Evolutionary conservation across 1,284 basidiomycete genomes (phyloP).

Genomic region (Papiliotrema laurentii): DNA sequence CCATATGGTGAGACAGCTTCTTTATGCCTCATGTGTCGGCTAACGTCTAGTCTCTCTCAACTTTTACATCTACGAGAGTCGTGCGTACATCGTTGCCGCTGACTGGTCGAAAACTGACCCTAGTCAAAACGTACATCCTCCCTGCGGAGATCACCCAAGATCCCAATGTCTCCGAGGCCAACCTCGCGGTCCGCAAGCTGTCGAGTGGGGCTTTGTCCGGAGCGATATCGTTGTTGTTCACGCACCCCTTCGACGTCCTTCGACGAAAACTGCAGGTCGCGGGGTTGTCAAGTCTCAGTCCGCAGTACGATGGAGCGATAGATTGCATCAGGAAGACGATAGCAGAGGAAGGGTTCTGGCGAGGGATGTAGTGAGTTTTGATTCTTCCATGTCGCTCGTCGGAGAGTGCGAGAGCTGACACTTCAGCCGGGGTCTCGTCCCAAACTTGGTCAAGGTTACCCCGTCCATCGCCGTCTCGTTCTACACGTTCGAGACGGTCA

Average conservation of each 20-base stretch:
- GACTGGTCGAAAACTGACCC: neutral
- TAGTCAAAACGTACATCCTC: conserved; percentile 24
- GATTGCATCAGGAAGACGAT: conserved; percentile 70
- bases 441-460: conserved; percentile 85
- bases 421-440: conserved; percentile 73
- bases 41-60: conserved; percentile 41
- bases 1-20: conserved; percentile 60
- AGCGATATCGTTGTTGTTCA: conserved; percentile 82
- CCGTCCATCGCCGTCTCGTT: conserved; percentile 82
- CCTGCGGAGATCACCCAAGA: conserved; percentile 15
- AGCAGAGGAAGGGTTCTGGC: conserved; percentile 62
- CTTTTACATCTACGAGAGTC: conserved; percentile 45
- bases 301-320: conserved; percentile 69
- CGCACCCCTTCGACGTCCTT: conserved; percentile 93
- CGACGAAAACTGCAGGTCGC: conserved; percentile 86
- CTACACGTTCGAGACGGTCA: conserved; percentile 49
- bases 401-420: neutral
- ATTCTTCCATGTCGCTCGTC: neutral
- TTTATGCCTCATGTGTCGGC: neutral
- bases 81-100: conserved; percentile 14
- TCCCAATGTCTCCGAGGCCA: conserved; percentile 18
- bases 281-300: conserved; percentile 67
- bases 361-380: conserved; percentile 49
- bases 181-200: conserved; percentile 43
- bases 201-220: conserved; percentile 53